Evolutionary conservation across 169 alveolate species (phyloP), one percentile per base, ranked within the genome.

Genomic region (Cryptosporidium sp.): DNA sequence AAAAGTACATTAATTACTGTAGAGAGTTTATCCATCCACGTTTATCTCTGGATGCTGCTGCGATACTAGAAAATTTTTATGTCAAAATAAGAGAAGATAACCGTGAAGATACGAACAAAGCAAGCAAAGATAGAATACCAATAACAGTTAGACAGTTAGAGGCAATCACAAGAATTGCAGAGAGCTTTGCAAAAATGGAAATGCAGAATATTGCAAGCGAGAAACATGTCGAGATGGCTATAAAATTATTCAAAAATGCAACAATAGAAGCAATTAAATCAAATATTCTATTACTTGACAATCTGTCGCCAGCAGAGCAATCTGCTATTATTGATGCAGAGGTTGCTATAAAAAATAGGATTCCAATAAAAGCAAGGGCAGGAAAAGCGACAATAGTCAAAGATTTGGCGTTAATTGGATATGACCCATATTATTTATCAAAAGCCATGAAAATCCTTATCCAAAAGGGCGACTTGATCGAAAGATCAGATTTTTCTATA

Each of bases 131-230:
- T 69, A 94, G 86, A 58, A 97, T 99, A 26, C 99, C 99, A 14
- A 98, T 99, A 48, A 99, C 99, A 16, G 98, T 99, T 33, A 95
- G 99, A 44, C 99, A 99, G 95, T 94, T 99, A 42, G 99, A 99
- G 93, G 99, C 99, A 26, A 94, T 99, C 45, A 97, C 97, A 39
- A 96, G 99, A 73, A 75, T 98, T 16, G 96, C 99, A 23, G 99
- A 98, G 92, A 94, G 96, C 75, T 94, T 96, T 61, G 98, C 98
- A 23, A 92, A 95, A 33, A 96, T 96, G 98, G 98, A 96, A 84
- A 91, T 96, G 87, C 94, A 95, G 44, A 96, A 94, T 39, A 72
- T 94, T 26, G 97, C 97, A 35, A 92, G 94, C 69, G 97, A 94
- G 67, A 93, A 94, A 51, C 98, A 96, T 73, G 95, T 96, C 12